Percentiles rank a stretch among this genome's conserved stretches.
phyloP scores from a whole-genome alignment of 495 filamentous ascomycete species.

The Usnea hakonensis region DNA sequence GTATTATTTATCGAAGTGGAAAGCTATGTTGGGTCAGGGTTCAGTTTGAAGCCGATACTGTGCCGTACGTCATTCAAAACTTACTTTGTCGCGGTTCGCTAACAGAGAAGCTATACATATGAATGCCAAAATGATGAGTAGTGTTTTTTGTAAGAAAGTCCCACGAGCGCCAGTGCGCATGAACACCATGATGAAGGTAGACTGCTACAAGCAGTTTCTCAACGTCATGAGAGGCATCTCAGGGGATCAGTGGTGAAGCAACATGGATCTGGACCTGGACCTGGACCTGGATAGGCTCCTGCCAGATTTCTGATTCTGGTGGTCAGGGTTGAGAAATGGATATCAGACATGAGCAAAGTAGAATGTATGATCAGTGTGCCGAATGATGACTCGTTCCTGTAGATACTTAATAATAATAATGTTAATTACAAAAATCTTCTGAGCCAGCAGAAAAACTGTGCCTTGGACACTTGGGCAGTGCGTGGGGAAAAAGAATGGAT shows the following conservation, averaged over 20 bases:
- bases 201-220: background rate
- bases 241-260: background rate
- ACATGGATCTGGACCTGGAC: background rate
- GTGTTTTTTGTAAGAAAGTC: background rate
- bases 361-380: background rate
- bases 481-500: too few species aligned
- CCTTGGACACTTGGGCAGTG: background rate
- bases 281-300: too few species aligned
- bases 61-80: background rate
- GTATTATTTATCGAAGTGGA: conserved; percentile 1
- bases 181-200: background rate
- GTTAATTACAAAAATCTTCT: background rate
- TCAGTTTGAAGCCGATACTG: background rate
- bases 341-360: background rate
- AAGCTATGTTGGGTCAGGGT: background rate
- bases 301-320: background rate
- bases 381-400: background rate
- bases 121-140: conserved; percentile 5
- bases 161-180: background rate
- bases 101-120: conserved; percentile 6
- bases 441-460: background rate
- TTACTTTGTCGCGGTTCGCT: conserved; percentile 2
- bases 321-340: background rate
- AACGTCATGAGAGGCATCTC: background rate
- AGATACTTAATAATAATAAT: background rate